Evolutionary conservation across 1,284 basidiomycete species (phyloP), one percentile per base, ranked within the genome.

Genomic region (Puccinia hordei): DNA sequence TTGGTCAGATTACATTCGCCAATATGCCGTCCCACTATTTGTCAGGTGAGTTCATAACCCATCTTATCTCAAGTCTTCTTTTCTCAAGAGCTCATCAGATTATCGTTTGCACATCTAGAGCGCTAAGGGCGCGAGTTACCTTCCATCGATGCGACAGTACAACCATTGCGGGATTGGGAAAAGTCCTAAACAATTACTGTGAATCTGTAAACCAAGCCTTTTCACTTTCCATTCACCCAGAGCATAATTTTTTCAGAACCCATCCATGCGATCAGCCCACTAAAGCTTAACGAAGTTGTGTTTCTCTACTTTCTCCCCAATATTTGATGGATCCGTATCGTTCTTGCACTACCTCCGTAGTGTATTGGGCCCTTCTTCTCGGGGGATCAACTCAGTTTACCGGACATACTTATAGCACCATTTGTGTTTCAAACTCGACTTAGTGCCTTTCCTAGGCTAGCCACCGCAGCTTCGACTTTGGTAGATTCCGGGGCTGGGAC

Each of bases 1-100:
- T 49, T 80, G 77, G 77, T 80, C 77, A 17, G 77, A 80, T 65
- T 80, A 72, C 38, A 71, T 80, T 71, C 66, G 77, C 27, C 77
- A 80, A 80, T 63, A 61, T 27, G 69, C 66, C 13, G 69, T 80
- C 12, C 77, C 77, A 46, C 44, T 80, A 51, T 80, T 80, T 53
- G 44, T 80, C 13, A 80, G 61, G 77, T 80, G 1, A 24, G 66
- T 80, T 30, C 44, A 22, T 38, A 33, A 30, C 33, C 33, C 27
- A 33, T 30, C 41, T 35, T 30, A 33, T 9, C 41, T 22, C 17
- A n/a, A 5, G 19, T 35, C 12, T 53, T 17, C 38, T 68, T 22
- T 33, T 12, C 9, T 68, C 1, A 68, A 27, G 41, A 35, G 9
- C 17, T 55, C 61, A 17, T 19, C 33, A 68, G 0, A 1, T 68